A percentile compares a stretch with the other conserved stretches of the same genome.
Conservation (phyloP, 805 yeast genomes). For the Metschnikowia koreensis region DNA sequence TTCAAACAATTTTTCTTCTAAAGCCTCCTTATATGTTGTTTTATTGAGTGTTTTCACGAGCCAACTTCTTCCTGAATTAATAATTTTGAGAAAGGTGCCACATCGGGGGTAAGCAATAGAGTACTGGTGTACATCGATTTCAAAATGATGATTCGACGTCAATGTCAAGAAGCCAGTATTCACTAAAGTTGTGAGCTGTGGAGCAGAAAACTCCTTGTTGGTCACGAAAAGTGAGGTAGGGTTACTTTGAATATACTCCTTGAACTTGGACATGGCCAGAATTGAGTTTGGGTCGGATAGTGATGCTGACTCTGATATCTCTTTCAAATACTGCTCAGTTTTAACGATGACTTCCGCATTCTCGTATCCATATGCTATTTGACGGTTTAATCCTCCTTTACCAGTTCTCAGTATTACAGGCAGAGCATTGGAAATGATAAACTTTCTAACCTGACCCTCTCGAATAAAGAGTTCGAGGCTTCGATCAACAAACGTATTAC, state of each 20-base stretch:
- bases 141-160: constrained; percentile 43
- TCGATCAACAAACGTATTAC: constrained; percentile 51
- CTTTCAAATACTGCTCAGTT: constrained; percentile 21
- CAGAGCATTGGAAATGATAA: constrained; percentile 43
- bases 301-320: constrained; percentile 17
- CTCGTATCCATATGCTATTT: constrained; percentile 42
- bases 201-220: constrained; percentile 22
- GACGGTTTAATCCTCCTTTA: constrained; percentile 18
- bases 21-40: constrained; percentile 40
- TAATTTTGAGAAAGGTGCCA: constrained; percentile 47
- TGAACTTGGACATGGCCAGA: constrained; percentile 23
- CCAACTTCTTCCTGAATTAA: constrained; percentile 45
- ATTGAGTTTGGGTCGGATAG: constrained; percentile 11
- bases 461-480: constrained; percentile 37
- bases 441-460: constrained; percentile 37
- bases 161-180: constrained; percentile 44
- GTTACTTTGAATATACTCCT: constrained; percentile 20
- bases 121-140: constrained; percentile 39
- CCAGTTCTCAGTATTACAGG: constrained; percentile 44
- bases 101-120: constrained; percentile 49
- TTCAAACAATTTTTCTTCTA: constrained; percentile 40
- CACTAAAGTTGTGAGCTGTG: constrained; percentile 33
- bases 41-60: constrained; percentile 38
- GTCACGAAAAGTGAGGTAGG: constrained; percentile 31
- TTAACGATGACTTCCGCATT: constrained; percentile 38